Evolutionary conservation across 2,329 filamentous ascomycete species (phyloP).

Genomic region (Pseudocercospora fuligena): DNA sequence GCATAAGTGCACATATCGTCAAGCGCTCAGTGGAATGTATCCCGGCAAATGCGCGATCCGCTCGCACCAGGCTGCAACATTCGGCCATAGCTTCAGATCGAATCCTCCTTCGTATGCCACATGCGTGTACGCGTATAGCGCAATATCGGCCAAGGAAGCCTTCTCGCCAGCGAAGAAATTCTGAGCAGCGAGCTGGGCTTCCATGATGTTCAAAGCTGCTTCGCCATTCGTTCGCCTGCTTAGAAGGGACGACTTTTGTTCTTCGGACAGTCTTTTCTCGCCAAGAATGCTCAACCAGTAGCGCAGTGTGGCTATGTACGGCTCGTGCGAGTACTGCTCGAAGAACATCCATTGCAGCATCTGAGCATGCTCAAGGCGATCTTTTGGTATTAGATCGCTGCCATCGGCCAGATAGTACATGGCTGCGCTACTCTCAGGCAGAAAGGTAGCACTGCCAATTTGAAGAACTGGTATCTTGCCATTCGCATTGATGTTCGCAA

Average conservation of each 20-base stretch:
- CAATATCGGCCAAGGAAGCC: slow-evolving; percentile 18
- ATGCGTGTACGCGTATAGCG: slow-evolving; percentile 20
- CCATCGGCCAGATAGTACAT: slow-evolving; percentile 23
- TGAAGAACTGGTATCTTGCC: slow-evolving; percentile 26
- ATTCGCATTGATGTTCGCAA: slow-evolving; percentile 21
- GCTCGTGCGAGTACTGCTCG: slow-evolving; percentile 26
- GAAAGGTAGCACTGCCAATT: slow-evolving; percentile 18
- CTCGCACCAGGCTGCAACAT: slow-evolving; percentile 16
- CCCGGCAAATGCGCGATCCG: slow-evolving; percentile 9
- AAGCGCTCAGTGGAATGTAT: slow-evolving; percentile 8
- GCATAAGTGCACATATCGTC: background rate
- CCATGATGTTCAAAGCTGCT: slow-evolving; percentile 17
- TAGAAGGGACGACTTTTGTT: slow-evolving; percentile 9
- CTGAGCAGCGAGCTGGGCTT: slow-evolving; percentile 3
- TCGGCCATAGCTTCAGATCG: slow-evolving; percentile 10
- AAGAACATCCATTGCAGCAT: slow-evolving; percentile 30
- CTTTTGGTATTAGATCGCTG: slow-evolving; percentile 17
- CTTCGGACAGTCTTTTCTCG: slow-evolving; percentile 9
- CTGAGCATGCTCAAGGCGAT: slow-evolving; percentile 19
- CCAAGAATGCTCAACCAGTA: slow-evolving; percentile 14
- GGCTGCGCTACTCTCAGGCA: slow-evolving; percentile 27
- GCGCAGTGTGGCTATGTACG: slow-evolving; percentile 13
- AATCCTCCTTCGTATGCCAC: slow-evolving; percentile 12
- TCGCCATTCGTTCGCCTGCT: slow-evolving; percentile 4
- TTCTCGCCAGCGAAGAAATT: slow-evolving; percentile 14